Evolutionary conservation across 805 yeast species (phyloP).

Genomic region (Saccharomycopsis fermentans): DNA sequence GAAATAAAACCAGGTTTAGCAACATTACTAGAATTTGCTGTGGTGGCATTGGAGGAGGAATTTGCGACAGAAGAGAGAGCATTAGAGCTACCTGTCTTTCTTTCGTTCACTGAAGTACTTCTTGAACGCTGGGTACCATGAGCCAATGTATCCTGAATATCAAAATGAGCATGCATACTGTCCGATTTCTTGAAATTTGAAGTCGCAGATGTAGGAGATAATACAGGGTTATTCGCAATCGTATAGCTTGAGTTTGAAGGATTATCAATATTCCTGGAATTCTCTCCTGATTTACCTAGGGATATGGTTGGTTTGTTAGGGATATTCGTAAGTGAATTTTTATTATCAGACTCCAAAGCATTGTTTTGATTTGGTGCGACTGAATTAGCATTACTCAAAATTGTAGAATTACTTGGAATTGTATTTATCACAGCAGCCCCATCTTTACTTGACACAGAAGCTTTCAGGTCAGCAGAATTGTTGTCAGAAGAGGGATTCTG

Average conservation of each 20-base stretch:
- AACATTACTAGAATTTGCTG: not conserved
- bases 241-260: not conserved
- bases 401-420: not conserved
- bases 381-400: not conserved
- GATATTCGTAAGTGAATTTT: too few species aligned
- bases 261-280: not conserved
- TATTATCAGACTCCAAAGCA: too few species aligned
- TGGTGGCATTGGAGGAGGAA: not conserved
- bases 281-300: not conserved
- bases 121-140: conserved; percentile 31
- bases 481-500: not conserved
- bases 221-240: not conserved
- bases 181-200: conserved; percentile 37
- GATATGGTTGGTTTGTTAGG: too few species aligned
- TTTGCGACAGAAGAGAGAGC: not conserved
- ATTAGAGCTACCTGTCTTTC: conserved; percentile 16
- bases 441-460: not conserved
- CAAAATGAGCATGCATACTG: conserved; percentile 73
- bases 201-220: not conserved
- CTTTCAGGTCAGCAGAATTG: not conserved
- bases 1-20: not conserved
- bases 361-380: too few species aligned
- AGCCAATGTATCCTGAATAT: conserved; percentile 56
- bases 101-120: conserved; percentile 25
- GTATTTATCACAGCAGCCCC: not conserved